Evolutionary conservation across 1,284 basidiomycete species (phyloP).

Genomic region (Fomes fomentarius): DNA sequence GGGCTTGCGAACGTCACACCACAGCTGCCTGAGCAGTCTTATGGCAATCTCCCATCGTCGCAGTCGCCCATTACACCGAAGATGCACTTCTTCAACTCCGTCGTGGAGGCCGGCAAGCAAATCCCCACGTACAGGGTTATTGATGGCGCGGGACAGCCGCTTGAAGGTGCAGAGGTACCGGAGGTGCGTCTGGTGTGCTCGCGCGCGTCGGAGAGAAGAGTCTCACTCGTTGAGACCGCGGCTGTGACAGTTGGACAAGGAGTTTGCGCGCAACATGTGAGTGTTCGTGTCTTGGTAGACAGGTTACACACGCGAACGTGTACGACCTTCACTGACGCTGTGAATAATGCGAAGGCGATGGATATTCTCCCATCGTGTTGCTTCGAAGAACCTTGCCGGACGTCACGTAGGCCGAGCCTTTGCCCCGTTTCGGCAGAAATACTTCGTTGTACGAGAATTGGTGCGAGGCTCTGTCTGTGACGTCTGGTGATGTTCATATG

Average conservation of each 20-base stretch:
- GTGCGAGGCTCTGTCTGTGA: too few species aligned
- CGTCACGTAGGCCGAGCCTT: too few species aligned
- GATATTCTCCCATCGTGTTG: too few species aligned
- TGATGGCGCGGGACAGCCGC: constrained; percentile 72
- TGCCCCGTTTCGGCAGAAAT: too few species aligned
- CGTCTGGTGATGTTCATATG: too few species aligned
- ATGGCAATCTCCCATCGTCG: constrained; percentile 54
- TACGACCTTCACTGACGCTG: too few species aligned
- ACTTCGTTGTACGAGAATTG: too few species aligned
- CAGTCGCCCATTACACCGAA: constrained; percentile 68
- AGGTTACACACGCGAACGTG: neutral
- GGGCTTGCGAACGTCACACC: constrained; percentile 30
- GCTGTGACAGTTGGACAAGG: constrained; percentile 65
- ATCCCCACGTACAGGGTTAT: constrained; percentile 86
- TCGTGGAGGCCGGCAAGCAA: constrained; percentile 57
- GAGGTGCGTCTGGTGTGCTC: constrained; percentile 48
- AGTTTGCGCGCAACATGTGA: constrained; percentile 72
- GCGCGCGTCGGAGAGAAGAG: neutral
- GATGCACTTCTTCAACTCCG: constrained; percentile 78
- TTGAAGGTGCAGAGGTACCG: constrained; percentile 76
- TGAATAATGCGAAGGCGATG: too few species aligned
- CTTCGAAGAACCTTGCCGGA: too few species aligned
- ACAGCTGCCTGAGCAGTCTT: constrained; percentile 26
- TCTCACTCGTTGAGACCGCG: neutral
- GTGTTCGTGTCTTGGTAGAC: constrained; percentile 27